These are phyloP conservation scores for Henckelia pumila DNA, from an alignment of 257 asterid genomes.

Conservation along the genomic window DNA sequence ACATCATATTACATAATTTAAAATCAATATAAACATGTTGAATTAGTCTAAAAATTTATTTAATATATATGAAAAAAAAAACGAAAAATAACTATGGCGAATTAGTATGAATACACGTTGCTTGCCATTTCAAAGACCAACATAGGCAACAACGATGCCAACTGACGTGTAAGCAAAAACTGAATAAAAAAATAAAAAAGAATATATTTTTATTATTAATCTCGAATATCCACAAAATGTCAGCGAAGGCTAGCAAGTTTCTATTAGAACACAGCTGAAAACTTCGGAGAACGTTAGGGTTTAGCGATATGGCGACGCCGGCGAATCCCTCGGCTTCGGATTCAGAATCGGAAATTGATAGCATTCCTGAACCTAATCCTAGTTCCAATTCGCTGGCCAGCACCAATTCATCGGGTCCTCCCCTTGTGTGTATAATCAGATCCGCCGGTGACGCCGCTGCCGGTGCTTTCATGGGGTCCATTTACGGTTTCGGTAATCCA, in stretches of 20 bases:
- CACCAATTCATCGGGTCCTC: constrained; percentile 50
- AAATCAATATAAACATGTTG: no score
- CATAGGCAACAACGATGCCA: no score
- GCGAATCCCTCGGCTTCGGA: constrained; percentile 42
- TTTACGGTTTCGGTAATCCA: constrained; percentile 67
- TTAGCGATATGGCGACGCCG: constrained; percentile 55
- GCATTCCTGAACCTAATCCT: constrained; percentile 27
- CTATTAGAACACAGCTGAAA: background rate
- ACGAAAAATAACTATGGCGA: no score
- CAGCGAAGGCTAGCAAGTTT: background rate
- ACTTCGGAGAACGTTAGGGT: constrained; percentile 35
- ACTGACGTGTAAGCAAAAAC: background rate
- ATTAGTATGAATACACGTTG: no score
- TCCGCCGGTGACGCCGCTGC: constrained; percentile 76
- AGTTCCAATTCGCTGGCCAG: constrained; percentile 34
- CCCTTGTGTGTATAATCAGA: constrained; percentile 58
- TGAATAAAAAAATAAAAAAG: background rate
- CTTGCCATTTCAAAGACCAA: no score
- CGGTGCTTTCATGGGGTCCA: constrained; percentile 79
- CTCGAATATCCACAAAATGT: background rate
- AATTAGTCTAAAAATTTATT: no score
- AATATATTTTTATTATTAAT: background rate
- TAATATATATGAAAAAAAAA: no score
- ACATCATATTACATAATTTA: no score
- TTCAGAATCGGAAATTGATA: constrained; percentile 53